Evolutionary conservation across 768 basidiomycete genomes (phyloP), one percentile per base, ranked within the genome.

Genomic region (Rhodosporidiobolus odoratus): DNA sequence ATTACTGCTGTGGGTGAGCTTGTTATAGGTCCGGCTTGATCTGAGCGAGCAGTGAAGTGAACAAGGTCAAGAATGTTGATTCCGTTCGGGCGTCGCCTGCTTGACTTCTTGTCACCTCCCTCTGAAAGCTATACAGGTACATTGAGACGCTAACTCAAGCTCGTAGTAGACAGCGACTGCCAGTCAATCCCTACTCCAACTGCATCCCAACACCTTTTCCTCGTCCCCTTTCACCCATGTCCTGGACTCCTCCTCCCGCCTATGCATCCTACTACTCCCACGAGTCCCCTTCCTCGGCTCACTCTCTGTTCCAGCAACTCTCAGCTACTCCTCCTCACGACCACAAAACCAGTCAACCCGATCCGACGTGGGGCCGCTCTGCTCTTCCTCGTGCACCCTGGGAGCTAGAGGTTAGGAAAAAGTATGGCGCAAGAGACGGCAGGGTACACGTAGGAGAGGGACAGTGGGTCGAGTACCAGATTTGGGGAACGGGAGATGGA

Each of bases 391-490:
- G 68, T 1, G 27, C 53, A 2, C 72, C 74, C 3, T 54, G 59
- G 16, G 76, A 76, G 61, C 23, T 35, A 1, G 32, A 21, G 16
- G 21, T 75, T 7, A 58, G 68, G 25, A 21, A 61, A 8, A n/a
- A 59, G 7, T 66, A 67, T 56, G n/a, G 19, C 4, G 21, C 34
- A 15, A 62, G 67, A 17, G 72, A 73, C 23, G 72, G 73, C 7
- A 60, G 58, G 50, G 66, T 69, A 4, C 25, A 38, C 37, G 19
- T 68, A 23, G 54, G 61, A 19, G 47, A 45, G 0, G 41, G 40
- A 3, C 69, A 76, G 30, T 76, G 73, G 71, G 69, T 75, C 17
- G 34, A 60, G 41, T 76, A 75, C 37, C 75, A 76, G 58, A 69
- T 76, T 19, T 75, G 76, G 74, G 76, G 75, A 40, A 58, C 69